Evolutionary conservation across 176 grass and related monocot species (phyloP), one percentile per base, ranked within the genome.

Genomic region (Microstegium vimineum): DNA sequence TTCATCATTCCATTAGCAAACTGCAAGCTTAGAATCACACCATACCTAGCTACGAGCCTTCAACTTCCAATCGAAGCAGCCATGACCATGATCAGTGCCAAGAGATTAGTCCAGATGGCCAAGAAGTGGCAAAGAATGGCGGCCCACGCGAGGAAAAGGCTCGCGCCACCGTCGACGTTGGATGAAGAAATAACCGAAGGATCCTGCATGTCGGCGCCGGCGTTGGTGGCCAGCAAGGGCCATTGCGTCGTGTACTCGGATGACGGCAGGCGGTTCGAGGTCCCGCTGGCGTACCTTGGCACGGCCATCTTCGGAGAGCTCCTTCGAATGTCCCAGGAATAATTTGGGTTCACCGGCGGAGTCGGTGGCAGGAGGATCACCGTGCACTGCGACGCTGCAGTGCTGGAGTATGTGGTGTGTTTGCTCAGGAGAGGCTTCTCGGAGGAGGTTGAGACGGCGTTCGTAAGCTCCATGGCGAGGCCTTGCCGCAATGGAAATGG

Each of bases 221-320:
- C 12, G 12, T 49, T 56, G 25, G 28, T 87, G 4, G 63, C 79
- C 3, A 64, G 73, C 25, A 90, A 87, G 51, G 90, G 93, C 22
- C 86, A 90, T 46, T 87, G 83, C 30, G 75, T 92, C 8, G 59
- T 92, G 74, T 94, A 94, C 81, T 90, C 84, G 3, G 73, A 54
- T 1, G 85, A 92, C n/a, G 74, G 78, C 9, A 69, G 69, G 47
- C 25, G 78, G 64, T 94, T 94, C 4, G 74, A 90, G 84, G 86
- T 92, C 40, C 92, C 84, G 45, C 15, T 49, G 46, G 16, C 5
- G 5, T 49, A 49, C 46, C 46, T 94, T 26, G 34, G 31, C 31
- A 83, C 45, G 22, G 52, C 18, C 41, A 26, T 94, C 69, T 78
- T 92, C 47, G 6, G 63, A 8, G 78, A 87, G 36, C 87, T 94